These are phyloP conservation scores for Kalmusia sp. DNA, from an alignment of 2,329 filamentous ascomycete genomes.

Conservation along the genomic window DNA sequence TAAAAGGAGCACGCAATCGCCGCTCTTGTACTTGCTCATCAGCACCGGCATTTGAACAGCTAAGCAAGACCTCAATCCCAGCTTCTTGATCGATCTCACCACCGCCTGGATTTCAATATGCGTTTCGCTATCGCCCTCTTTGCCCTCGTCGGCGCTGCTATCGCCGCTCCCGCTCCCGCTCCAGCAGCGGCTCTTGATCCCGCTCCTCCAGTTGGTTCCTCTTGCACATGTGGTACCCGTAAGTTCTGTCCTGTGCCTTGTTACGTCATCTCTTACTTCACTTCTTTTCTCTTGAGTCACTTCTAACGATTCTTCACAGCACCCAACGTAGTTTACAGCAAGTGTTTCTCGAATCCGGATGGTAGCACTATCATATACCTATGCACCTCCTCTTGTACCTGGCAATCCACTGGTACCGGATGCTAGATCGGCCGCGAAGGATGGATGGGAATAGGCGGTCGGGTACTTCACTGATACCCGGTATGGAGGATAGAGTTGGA, in stretches of 20 bases:
- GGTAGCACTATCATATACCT: not conserved
- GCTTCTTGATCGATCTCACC: too few species aligned
- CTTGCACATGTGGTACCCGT: slow-evolving; percentile 4
- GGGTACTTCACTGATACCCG: too few species aligned
- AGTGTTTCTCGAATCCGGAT: not conserved
- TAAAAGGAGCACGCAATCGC: slow-evolving; percentile 1
- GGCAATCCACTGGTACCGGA: slow-evolving; percentile 1
- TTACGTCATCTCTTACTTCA: too few species aligned
- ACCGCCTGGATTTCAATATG: not conserved
- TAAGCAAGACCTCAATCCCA: not conserved
- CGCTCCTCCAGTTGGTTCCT: not conserved
- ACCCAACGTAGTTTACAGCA: not conserved
- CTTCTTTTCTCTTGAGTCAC: too few species aligned
- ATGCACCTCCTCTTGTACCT: not conserved
- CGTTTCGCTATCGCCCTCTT: slow-evolving; percentile 1
- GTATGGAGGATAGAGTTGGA: too few species aligned
- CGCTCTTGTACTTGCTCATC: not conserved
- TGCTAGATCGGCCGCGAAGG: not conserved
- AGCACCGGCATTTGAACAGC: not conserved
- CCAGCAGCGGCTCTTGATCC: not conserved
- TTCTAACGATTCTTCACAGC: not conserved
- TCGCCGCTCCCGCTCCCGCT: not conserved
- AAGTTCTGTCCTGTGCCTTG: not conserved
- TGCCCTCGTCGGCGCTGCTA: not conserved
- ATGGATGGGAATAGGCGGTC: too few species aligned